phyloP scores from a whole-genome alignment of 345 rosid species.

The Mercurialis annua region DNA sequence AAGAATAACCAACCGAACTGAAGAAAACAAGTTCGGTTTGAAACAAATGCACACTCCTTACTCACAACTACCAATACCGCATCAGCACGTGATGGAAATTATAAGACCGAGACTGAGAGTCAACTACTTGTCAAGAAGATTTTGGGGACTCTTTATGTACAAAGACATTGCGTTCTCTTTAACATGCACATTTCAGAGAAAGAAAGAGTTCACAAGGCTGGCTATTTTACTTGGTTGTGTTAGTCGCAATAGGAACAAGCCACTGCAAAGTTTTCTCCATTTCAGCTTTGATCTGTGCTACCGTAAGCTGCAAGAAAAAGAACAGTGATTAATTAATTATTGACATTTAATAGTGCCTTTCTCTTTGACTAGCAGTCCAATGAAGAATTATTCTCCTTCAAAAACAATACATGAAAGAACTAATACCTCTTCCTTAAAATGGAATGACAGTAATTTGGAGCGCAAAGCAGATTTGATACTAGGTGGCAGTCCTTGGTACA shows the following conservation, averaged over 20 bases:
- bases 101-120: neutral
- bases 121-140: neutral
- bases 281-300: constrained; percentile 80
- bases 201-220: neutral
- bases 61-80: neutral
- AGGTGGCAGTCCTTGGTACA: constrained; percentile 95
- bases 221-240: constrained; percentile 80
- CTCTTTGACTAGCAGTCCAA: neutral
- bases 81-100: neutral
- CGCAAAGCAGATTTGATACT: constrained; percentile 79
- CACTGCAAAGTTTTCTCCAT: constrained; percentile 95
- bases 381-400: neutral
- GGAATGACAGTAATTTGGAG: constrained; percentile 62
- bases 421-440: constrained; percentile 72
- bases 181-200: neutral
- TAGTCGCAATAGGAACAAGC: constrained; percentile 91
- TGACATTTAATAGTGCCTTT: neutral
- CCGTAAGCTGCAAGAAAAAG: constrained; percentile 56
- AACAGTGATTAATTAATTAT: neutral
- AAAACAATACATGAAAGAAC: neutral
- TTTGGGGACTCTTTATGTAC: neutral
- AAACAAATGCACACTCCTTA: too few species aligned
- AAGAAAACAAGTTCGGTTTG: too few species aligned
- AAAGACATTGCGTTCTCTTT: neutral
- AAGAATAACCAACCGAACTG: too few species aligned